Percentiles rank a stretch among this genome's conserved stretches.
Conservation (phyloP, 2,329 filamentous ascomycete species). For the Seiridium unicorne region DNA sequence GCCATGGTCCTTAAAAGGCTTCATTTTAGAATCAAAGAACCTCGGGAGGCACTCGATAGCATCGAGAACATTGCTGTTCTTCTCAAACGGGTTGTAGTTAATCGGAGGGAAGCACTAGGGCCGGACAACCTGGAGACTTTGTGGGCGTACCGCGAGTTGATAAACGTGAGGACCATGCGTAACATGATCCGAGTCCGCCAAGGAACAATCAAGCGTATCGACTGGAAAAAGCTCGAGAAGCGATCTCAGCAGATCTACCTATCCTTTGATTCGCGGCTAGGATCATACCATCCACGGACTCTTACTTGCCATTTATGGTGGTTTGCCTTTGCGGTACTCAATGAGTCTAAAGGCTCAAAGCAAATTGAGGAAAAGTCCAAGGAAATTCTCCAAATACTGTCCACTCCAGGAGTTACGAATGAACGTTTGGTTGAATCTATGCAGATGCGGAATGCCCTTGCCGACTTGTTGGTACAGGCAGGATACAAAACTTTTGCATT, state of each 20-base stretch:
- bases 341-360: background rate
- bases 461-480: background rate
- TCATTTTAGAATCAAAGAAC: background rate
- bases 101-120: background rate
- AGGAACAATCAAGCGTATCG: background rate
- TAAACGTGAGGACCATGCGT: background rate
- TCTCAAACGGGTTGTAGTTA: background rate
- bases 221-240: background rate
- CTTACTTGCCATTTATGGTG: background rate
- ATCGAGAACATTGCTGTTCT: background rate
- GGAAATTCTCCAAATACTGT: background rate
- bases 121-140: background rate
- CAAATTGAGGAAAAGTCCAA: background rate
- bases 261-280: background rate
- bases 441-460: background rate
- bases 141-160: background rate
- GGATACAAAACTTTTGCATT: background rate
- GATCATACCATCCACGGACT: background rate
- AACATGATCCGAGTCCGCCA: background rate
- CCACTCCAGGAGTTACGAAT: background rate
- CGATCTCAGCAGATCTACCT: background rate
- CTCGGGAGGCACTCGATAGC: background rate
- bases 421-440: background rate
- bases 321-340: background rate
- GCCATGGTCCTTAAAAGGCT: background rate